phyloP scores from a whole-genome alignment of 352 stramenopile genomes.

The Globisporangium okanoganense region DNA sequence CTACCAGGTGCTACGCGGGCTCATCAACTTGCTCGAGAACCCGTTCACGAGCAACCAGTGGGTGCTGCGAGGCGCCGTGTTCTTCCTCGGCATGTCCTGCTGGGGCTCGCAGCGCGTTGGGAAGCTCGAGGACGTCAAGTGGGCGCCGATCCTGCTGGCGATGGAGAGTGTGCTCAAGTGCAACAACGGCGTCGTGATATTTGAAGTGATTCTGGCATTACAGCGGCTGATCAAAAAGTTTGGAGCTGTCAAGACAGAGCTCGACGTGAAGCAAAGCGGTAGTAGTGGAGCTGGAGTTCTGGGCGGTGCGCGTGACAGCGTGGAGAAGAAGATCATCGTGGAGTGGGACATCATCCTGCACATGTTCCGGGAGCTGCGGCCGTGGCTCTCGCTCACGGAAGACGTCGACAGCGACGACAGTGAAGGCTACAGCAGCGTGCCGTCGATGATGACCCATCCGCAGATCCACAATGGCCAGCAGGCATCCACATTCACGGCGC shows the following conservation, averaged over 20 bases:
- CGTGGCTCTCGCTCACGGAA: slow-evolving; percentile 62
- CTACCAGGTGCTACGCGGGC: slow-evolving; percentile 65
- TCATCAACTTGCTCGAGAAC: slow-evolving; percentile 73
- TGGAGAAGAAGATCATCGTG: slow-evolving; percentile 44
- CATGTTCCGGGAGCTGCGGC: slow-evolving; percentile 59
- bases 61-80: slow-evolving; percentile 79
- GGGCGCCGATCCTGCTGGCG: slow-evolving; percentile 63
- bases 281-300: background rate
- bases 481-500: background rate
- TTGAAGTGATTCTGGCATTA: slow-evolving; percentile 84
- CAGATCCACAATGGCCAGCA: slow-evolving; percentile 3
- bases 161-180: slow-evolving; percentile 61
- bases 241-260: slow-evolving; percentile 27
- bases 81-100: slow-evolving; percentile 87
- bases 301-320: background rate
- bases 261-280: slow-evolving; percentile 6
- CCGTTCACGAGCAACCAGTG: slow-evolving; percentile 50
- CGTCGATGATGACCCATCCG: slow-evolving; percentile 23
- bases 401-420: slow-evolving; percentile 25
- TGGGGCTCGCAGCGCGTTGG: slow-evolving; percentile 80
- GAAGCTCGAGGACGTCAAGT: slow-evolving; percentile 72
- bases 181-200: slow-evolving; percentile 76
- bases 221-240: slow-evolving; percentile 88
- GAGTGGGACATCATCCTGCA: slow-evolving; percentile 87
- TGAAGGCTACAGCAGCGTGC: slow-evolving; percentile 13